Evolutionary conservation across 2,329 filamentous ascomycete species (phyloP).

Genomic region (Aspergillus niger): DNA sequence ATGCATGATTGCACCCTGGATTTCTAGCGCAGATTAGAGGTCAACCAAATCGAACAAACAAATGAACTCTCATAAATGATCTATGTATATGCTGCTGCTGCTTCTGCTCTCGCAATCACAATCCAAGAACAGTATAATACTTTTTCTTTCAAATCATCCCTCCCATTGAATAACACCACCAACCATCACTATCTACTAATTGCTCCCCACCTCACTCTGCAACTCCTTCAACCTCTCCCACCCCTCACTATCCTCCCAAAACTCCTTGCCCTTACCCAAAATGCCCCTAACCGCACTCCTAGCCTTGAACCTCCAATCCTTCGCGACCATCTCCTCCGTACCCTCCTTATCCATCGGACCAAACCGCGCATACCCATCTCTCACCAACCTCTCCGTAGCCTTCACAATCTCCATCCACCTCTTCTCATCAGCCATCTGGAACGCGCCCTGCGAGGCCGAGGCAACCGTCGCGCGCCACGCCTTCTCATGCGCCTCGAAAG

Average conservation of each 20-base stretch:
- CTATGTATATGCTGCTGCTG: background rate
- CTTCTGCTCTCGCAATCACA: background rate
- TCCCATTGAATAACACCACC: background rate
- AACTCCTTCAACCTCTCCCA: slow-evolving; percentile 43
- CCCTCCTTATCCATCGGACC: slow-evolving; percentile 62
- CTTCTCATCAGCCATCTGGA: slow-evolving; percentile 58
- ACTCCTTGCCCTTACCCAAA: slow-evolving; percentile 76
- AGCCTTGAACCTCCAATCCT: slow-evolving; percentile 86
- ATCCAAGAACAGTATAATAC: background rate
- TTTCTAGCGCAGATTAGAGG: too few relatives aligned
- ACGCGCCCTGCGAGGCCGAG: slow-evolving; percentile 47
- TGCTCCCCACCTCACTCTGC: slow-evolving; percentile 37
- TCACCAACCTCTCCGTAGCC: slow-evolving; percentile 76
- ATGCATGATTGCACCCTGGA: too few relatives aligned
- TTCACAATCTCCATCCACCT: slow-evolving; percentile 73
- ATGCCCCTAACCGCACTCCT: slow-evolving; percentile 81
- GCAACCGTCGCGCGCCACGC: slow-evolving; percentile 74
- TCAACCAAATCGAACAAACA: background rate
- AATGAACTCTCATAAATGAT: background rate
- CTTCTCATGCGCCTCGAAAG: slow-evolving; percentile 83
- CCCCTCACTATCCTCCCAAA: slow-evolving; percentile 70
- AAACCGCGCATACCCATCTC: slow-evolving; percentile 76
- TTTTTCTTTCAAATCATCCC: background rate
- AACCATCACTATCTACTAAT: background rate
- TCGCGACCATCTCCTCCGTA: slow-evolving; percentile 63